Percentiles rank a stretch among this genome's conserved stretches.
These are phyloP conservation scores for Ganoderma lingzhi DNA, from an alignment of 1,284 basidiomycete genomes.

Conservation along the genomic window DNA sequence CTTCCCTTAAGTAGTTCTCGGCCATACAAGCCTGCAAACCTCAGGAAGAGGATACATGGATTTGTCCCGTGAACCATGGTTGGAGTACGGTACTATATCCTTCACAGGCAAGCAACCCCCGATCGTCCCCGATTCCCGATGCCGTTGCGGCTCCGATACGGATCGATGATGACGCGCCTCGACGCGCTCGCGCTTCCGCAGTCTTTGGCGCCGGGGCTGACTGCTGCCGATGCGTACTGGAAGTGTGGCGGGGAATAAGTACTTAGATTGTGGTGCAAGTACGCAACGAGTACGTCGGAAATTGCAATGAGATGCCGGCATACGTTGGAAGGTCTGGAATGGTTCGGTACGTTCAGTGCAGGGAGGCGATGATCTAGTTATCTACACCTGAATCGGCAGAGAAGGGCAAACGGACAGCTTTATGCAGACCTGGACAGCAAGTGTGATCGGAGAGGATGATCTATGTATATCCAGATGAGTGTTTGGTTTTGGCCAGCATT, in stretches of 20 bases:
- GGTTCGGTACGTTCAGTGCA: neutral
- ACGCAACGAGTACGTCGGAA: too few species aligned
- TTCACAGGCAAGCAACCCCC: neutral
- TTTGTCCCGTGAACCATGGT: neutral
- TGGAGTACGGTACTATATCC: neutral
- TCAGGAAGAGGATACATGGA: constrained; percentile 11
- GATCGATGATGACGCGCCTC: constrained; percentile 2
- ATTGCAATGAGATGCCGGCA: constrained; percentile 5
- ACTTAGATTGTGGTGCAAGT: neutral
- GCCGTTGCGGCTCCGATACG: neutral
- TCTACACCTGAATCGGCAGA: neutral
- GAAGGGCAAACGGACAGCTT: constrained; percentile 7
- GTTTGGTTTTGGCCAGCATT: neutral
- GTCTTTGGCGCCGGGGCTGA: neutral
- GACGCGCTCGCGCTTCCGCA: neutral
- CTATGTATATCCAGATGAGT: constrained; percentile 12
- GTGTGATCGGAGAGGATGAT: constrained; percentile 21
- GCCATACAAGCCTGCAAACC: neutral
- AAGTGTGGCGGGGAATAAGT: neutral
- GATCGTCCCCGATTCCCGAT: constrained; percentile 8
- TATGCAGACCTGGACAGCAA: neutral
- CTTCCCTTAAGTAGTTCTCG: neutral
- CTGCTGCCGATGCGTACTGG: neutral
- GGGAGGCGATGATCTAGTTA: constrained; percentile 5
- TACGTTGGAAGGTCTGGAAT: neutral